These are phyloP conservation scores for Aschersonia sp. DNA, from an alignment of 2,329 filamentous ascomycete species.

Conservation along the genomic window DNA sequence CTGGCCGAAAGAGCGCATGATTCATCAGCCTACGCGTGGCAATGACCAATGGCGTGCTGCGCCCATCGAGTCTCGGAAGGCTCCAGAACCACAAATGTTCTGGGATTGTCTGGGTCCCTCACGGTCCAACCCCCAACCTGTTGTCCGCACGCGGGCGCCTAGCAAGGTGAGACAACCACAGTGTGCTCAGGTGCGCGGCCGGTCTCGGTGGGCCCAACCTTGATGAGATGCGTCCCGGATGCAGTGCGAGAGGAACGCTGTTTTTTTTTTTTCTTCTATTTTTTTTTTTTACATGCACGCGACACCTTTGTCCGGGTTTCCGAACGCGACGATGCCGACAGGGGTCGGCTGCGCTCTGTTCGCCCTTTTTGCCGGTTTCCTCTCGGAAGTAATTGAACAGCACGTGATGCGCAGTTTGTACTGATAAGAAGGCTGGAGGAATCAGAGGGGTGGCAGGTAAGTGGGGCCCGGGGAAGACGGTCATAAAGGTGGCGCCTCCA, in stretches of 20 bases:
- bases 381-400: too few species aligned
- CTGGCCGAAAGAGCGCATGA: slow-evolving; percentile 13
- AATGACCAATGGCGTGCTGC: slow-evolving; percentile 4
- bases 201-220: slow-evolving; percentile 7
- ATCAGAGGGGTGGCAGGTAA: too few species aligned
- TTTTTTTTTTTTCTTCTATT: neutral
- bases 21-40: slow-evolving; percentile 17
- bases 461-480: too few species aligned
- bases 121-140: neutral
- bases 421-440: too few species aligned
- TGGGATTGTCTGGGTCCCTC: neutral
- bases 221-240: neutral
- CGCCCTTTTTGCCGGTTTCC: too few species aligned
- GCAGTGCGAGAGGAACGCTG: neutral
- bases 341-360: too few species aligned
- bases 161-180: slow-evolving; percentile 1
- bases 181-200: neutral
- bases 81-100: slow-evolving; percentile 18
- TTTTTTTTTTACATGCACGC: neutral
- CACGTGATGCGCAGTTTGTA: too few species aligned
- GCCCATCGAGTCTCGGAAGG: slow-evolving; percentile 15
- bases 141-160: neutral
- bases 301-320: too few species aligned
- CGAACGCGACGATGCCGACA: too few species aligned
- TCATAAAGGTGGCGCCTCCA: too few species aligned